Conservation (phyloP, 2,329 filamentous ascomycete genomes). For the Mycosphaerella arachidis region DNA sequence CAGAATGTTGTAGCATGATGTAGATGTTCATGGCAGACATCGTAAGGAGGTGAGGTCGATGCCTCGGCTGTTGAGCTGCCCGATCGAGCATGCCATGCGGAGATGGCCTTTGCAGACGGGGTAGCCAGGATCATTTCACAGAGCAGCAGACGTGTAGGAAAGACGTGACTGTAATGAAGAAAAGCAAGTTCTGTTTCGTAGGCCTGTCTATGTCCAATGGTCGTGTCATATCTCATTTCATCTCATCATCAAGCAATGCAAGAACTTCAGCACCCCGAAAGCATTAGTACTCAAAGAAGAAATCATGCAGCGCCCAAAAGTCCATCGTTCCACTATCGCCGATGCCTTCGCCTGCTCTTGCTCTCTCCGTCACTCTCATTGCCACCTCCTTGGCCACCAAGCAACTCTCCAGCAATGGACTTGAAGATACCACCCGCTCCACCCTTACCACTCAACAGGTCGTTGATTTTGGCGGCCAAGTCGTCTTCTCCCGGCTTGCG, state of each 20-base stretch:
- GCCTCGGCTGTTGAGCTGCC: slow-evolving; percentile 5
- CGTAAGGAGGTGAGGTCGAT: slow-evolving; percentile 2
- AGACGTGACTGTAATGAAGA: not conserved
- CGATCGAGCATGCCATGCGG: not conserved
- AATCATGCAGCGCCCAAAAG: not conserved
- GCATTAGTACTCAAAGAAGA: not conserved
- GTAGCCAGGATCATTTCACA: not conserved
- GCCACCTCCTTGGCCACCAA: slow-evolving; percentile 12
- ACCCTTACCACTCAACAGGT: slow-evolving; percentile 29
- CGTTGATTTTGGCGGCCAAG: slow-evolving; percentile 29
- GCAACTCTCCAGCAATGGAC: slow-evolving; percentile 21
- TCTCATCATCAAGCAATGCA: slow-evolving; percentile 4
- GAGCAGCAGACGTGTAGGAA: not conserved
- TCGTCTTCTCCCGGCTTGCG: slow-evolving; percentile 26
- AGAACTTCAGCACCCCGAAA: not conserved
- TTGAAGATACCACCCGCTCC: slow-evolving; percentile 27
- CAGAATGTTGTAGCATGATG: not conserved
- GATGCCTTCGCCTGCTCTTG: slow-evolving; percentile 17
- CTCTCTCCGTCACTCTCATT: slow-evolving; percentile 16
- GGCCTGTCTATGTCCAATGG: slow-evolving; percentile 4
- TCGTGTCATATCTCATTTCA: slow-evolving; percentile 3
- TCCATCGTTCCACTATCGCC: slow-evolving; percentile 1
- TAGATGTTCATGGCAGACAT: not conserved
- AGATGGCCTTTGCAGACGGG: not conserved
- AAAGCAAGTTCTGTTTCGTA: slow-evolving; percentile 3